Base-by-base conservation (phyloP, 2,329 filamentous ascomycete genomes). In the Sarocladium kiliense region DNA sequence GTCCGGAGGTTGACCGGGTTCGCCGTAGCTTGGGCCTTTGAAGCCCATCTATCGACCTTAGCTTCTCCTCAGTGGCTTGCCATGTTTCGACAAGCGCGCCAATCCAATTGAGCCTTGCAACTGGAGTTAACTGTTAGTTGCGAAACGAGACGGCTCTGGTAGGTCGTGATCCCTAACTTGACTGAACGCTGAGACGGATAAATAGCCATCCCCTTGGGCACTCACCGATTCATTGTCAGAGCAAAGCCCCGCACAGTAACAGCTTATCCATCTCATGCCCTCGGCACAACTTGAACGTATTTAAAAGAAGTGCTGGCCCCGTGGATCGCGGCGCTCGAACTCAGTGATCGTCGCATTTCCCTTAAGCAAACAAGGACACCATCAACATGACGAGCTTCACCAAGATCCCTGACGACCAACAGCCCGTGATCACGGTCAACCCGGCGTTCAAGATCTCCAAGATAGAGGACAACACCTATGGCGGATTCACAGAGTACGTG, bases 401-500 rank as follows among this genome's bases (percentile, higher is more conserved):
- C 19, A 82, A 81, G 65, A 81, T 89, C 60, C 64, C 73, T 9
- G 82, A 84, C 56, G 76, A 76, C 59, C 80, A 86, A 61, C 77
- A 72, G 58, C 79, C 87, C 45, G 79, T 78, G 60, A 88, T 91
- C 64, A 79, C 80, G 54, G 74, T 92, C 58, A 82, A 89, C 64
- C 75, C 86, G 4, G 69, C 73, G 14, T 80, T 87, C 68, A 82
- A 79, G 61, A 71, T 92, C 54, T 86, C 86, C 57, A 85, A 85
- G 66, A 90, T 94, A 64, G 85, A 91, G 65, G 82, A 88, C 58
- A 89, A 89, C 66, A 89, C 88, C 63, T 94, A 93, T 77, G 86
- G 87, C 56, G 89, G 89, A 10, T 94, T 94, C 71, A 90, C 86
- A 57, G 89, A 94, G 88, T 89, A 74, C 71, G 82, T 69, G 21